Evolutionary conservation across 2,329 filamentous ascomycete genomes (phyloP).

Genomic region (Ascochyta clinopodiicola): DNA sequence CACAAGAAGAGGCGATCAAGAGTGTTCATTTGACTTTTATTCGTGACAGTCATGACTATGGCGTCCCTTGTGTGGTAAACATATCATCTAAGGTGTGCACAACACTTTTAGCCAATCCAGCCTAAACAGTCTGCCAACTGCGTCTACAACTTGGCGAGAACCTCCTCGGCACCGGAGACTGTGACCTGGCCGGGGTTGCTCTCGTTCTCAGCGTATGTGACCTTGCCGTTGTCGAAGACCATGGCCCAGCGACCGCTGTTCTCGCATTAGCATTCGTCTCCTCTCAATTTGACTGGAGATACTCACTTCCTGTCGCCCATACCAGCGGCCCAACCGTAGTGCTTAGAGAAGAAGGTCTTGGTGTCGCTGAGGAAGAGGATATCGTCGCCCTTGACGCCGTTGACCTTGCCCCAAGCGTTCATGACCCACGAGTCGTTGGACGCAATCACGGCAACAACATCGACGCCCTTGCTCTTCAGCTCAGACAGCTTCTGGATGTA

Average conservation of each 20-base stretch:
- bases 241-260: slow-evolving; percentile 73
- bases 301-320: slow-evolving; percentile 69
- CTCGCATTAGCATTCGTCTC: slow-evolving; percentile 1
- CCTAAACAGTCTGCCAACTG: not conserved
- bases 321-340: slow-evolving; percentile 74
- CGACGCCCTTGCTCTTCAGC: slow-evolving; percentile 81
- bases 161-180: slow-evolving; percentile 56
- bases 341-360: slow-evolving; percentile 75
- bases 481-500: slow-evolving; percentile 76
- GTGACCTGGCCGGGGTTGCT: slow-evolving; percentile 56
- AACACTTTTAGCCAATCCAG: not conserved
- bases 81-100: not conserved
- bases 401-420: slow-evolving; percentile 90
- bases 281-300: not conserved
- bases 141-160: slow-evolving; percentile 56
- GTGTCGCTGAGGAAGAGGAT: slow-evolving; percentile 80
- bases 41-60: not conserved
- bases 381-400: slow-evolving; percentile 74
- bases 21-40: no score
- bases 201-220: slow-evolving; percentile 81
- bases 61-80: not conserved
- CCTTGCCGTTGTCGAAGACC: slow-evolving; percentile 78
- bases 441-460: slow-evolving; percentile 80
- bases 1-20: no score
- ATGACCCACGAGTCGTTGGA: slow-evolving; percentile 88